These are phyloP conservation scores for Ogataea trehaloabstinens DNA, from an alignment of 805 yeast species.

Conservation along the genomic window DNA sequence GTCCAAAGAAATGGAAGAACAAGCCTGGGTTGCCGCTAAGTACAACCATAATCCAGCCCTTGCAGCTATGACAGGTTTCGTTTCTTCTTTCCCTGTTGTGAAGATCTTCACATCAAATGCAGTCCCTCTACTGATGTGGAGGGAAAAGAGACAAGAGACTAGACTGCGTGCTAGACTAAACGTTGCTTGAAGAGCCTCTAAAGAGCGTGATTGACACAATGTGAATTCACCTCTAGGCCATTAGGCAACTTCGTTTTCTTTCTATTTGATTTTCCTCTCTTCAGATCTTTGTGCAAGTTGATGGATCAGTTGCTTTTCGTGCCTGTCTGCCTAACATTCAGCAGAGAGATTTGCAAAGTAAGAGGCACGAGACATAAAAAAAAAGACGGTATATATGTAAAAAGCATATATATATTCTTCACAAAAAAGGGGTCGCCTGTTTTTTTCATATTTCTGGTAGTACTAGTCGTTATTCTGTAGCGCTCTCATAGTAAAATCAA, in stretches of 20 bases:
- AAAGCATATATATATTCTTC: not conserved
- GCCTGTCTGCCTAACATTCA: too few species aligned
- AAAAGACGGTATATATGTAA: not conserved
- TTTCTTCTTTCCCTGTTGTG: slow-evolving; percentile 57
- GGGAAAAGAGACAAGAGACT: slow-evolving; percentile 36
- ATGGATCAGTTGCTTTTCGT: too few species aligned
- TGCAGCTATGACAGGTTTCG: slow-evolving; percentile 55
- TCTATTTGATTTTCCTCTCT: not conserved
- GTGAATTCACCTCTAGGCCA: too few species aligned
- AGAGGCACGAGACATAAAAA: slow-evolving; percentile 1
- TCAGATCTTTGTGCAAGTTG: too few species aligned
- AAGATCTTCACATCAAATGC: slow-evolving; percentile 61
- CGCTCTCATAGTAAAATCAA: slow-evolving; percentile 8
- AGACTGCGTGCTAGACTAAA: slow-evolving; percentile 18
- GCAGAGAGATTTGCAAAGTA: too few species aligned
- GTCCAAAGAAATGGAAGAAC: slow-evolving; percentile 39
- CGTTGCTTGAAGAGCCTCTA: slow-evolving; percentile 5
- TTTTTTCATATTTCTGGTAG: not conserved
- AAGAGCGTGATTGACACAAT: not conserved
- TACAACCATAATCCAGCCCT: slow-evolving; percentile 53
- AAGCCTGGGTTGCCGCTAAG: slow-evolving; percentile 48
- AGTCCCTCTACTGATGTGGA: slow-evolving; percentile 53
- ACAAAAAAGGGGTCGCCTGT: slow-evolving; percentile 2
- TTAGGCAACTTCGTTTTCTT: not conserved
- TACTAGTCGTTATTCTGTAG: slow-evolving; percentile 5